phyloP scores from a whole-genome alignment of 73 alveolate species.

The Effrenium voratum region DNA sequence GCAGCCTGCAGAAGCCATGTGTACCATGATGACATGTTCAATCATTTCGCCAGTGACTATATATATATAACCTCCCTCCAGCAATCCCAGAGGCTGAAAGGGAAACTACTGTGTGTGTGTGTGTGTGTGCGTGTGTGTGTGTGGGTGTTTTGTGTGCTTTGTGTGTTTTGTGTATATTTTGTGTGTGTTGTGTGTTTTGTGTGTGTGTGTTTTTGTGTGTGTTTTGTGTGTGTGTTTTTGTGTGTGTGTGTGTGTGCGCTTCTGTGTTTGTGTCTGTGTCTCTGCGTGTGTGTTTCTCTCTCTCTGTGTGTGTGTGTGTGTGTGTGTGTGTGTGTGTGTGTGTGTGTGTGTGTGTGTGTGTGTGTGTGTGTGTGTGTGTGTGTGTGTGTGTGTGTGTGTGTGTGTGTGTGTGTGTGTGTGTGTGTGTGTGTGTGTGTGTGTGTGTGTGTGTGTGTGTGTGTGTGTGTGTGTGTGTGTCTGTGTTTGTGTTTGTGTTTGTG shows the following conservation, averaged over 20 bases:
- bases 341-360: background rate
- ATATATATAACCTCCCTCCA: too few relatives aligned
- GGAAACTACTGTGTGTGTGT: too few relatives aligned
- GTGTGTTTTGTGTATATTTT: too few relatives aligned
- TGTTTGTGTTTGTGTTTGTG: background rate
- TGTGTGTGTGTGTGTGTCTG: background rate
- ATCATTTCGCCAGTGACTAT: too few relatives aligned
- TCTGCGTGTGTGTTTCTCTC: background rate
- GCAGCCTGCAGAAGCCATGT: too few relatives aligned
- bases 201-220: too few relatives aligned
- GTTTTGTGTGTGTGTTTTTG: background rate
- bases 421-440: background rate
- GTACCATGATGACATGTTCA: too few relatives aligned
- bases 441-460: background rate
- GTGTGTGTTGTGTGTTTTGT: too few relatives aligned
- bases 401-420: slow-evolving; percentile 10
- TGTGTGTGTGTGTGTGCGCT: background rate
- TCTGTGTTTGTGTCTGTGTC: background rate
- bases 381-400: background rate
- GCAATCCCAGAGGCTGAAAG: too few relatives aligned
- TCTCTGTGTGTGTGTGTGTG: background rate
- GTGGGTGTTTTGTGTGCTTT: too few relatives aligned
- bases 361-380: background rate
- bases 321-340: background rate
- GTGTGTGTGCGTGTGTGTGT: too few relatives aligned